A percentile compares a stretch with the other conserved stretches of the same genome.
Conservation (phyloP, 2,329 filamentous ascomycete species). For the Talaromyces funiculosus region DNA sequence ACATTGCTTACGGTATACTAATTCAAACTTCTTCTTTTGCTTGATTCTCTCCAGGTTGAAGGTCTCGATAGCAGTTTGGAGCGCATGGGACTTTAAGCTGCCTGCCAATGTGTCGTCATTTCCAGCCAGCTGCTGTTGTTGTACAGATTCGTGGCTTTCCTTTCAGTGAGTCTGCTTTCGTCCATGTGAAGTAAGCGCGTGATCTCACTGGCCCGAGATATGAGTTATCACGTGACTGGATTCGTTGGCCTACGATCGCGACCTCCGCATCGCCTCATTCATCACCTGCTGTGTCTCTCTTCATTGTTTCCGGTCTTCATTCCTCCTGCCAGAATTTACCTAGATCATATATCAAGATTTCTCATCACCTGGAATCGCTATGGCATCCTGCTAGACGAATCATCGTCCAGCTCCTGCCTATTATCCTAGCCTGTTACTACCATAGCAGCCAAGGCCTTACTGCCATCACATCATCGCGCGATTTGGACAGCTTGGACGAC, state of each 20-base stretch:
- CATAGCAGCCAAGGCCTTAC: conserved; percentile 37
- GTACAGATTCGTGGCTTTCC: conserved; percentile 15
- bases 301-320: conserved; percentile 11
- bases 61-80: conserved; percentile 20
- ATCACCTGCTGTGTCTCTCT: conserved; percentile 16
- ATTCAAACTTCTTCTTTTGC: conserved; percentile 1
- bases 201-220: conserved; percentile 36
- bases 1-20: conserved; percentile 10
- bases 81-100: conserved; percentile 23
- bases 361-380: conserved; percentile 12
- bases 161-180: conserved; percentile 14
- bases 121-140: conserved; percentile 4
- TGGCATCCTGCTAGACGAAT: conserved; percentile 38
- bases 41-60: conserved; percentile 4
- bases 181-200: conserved; percentile 33
- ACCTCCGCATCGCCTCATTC: conserved; percentile 18
- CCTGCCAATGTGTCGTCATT: neutral
- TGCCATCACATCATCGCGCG: conserved; percentile 38
- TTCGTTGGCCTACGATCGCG: conserved; percentile 19
- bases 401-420: conserved; percentile 39
- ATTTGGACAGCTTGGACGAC: conserved; percentile 2
- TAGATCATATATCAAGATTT: conserved; percentile 9
- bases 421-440: conserved; percentile 38
- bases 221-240: conserved; percentile 32
- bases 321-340: conserved; percentile 14